Evolutionary conservation across 2,329 filamentous ascomycete species (phyloP), one percentile per base, ranked within the genome.

Genomic region (Dothidotthia symphoricarpi): DNA sequence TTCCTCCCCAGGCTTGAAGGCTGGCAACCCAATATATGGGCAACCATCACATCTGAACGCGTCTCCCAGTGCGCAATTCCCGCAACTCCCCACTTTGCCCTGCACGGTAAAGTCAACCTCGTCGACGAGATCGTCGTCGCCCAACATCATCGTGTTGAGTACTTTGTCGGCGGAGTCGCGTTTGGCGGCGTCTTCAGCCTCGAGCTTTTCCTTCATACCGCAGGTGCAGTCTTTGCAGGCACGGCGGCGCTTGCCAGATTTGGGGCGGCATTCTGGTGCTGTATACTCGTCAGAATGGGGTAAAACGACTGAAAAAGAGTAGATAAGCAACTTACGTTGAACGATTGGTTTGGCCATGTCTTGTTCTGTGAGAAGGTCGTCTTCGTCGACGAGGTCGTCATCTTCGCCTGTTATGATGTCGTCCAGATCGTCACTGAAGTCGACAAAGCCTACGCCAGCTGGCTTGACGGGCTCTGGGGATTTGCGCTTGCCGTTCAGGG

Each of bases 191-290:
- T 97, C 93, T 72, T 97, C 88, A n/a, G 83, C 84, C 55, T 88
- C 86, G 34, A 97, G 70, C 45, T 85, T 82, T 65, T 93, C 81
- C 16, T 90, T 88, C 16, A 98, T 81, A 34, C 93, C 93, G 63
- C 93, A 98, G 7, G 87, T 91, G 74, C 93, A 98, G 73, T 98
- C 93, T 71, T 98, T 97, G 76, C 93, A 98, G 41, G 93, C 89
- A 46, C 90, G 83, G 38, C 91, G 85, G 54, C 91, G 83, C 74
- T 95, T 95, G 41, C 87, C 88, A 29, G 83, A 77, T 70, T 93
- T 88, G 31, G 91, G 90, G 42, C 83, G 81, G 68, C 93, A 98
- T 64, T 94, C 88, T 16, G 84, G 79, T 35, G 93, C 90, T 87
- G 49, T 13, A 8, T 16, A 24, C n/a, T n/a, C n/a, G n/a, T n/a